Conservation (phyloP, 345 rosid genomes). For the Excoecaria agallocha region DNA sequence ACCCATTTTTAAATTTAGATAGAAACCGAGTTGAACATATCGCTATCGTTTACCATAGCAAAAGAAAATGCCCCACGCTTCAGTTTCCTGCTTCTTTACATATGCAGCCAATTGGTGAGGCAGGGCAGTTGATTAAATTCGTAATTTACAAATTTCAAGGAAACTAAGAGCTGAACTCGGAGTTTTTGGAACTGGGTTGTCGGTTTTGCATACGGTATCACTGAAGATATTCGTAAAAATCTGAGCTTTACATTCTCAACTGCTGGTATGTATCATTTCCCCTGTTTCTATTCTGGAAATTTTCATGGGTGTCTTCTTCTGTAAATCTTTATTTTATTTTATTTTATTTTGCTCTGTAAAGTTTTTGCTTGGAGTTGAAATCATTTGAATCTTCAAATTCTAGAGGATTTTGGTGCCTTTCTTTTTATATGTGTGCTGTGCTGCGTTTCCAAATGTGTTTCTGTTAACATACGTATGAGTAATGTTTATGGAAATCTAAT, state of each 20-base stretch:
- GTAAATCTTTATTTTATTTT: background rate
- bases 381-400: background rate
- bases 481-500: background rate
- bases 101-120: too few species aligned
- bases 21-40: background rate
- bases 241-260: background rate
- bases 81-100: background rate
- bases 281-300: background rate
- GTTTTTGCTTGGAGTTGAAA: background rate
- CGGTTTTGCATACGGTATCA: background rate
- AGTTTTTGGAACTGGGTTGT: background rate
- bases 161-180: background rate
- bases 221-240: background rate
- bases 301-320: background rate
- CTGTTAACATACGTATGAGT: background rate
- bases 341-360: too few species aligned
- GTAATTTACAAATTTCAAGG: background rate
- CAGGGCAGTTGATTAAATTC: too few species aligned
- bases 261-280: constrained; percentile 15
- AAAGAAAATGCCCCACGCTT: too few species aligned
- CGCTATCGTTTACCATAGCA: background rate
- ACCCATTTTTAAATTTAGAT: background rate
- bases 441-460: background rate
- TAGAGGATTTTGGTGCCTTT: background rate
- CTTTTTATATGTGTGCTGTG: background rate